Percentiles rank a stretch among this genome's conserved stretches.
Evolutionary conservation across 2,329 filamentous ascomycete species (phyloP).

Genomic region (Thermoascus crustaceus): DNA sequence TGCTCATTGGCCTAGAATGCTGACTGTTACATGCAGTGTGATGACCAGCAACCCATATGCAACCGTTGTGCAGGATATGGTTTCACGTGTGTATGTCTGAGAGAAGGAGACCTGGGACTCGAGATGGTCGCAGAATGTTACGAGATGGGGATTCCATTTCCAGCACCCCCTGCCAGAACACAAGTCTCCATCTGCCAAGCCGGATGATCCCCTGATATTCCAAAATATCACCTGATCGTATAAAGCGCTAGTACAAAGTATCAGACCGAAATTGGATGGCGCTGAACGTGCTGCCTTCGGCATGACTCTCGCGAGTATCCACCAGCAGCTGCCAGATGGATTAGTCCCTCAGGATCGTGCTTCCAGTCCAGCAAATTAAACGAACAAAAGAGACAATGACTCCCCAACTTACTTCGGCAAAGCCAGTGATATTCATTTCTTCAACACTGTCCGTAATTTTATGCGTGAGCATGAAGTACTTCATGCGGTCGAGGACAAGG

Average conservation of each 20-base stretch:
- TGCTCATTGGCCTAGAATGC: neutral
- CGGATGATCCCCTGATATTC: constrained; percentile 6
- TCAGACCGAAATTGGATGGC: constrained; percentile 10
- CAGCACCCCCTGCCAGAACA: too few relatives aligned
- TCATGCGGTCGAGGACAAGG: constrained; percentile 15
- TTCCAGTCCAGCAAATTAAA: constrained; percentile 1
- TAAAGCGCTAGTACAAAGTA: constrained; percentile 11
- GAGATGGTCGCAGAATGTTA: constrained; percentile 3
- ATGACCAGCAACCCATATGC: constrained; percentile 20
- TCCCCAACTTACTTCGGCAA: constrained; percentile 28
- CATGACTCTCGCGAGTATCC: constrained; percentile 11
- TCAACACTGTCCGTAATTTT: constrained; percentile 25
- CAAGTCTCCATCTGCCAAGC: constrained; percentile 3
- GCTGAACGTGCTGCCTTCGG: constrained; percentile 12
- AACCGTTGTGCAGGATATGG: constrained; percentile 21
- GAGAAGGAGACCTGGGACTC: constrained; percentile 6
- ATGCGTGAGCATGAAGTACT: constrained; percentile 12
- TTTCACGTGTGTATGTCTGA: constrained; percentile 17
- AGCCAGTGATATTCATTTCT: constrained; percentile 33
- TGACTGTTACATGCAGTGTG: constrained; percentile 14
- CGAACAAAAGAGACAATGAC: constrained; percentile 2
- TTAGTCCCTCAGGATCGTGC: neutral
- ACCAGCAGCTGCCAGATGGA: constrained; percentile 10
- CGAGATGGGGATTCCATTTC: constrained; percentile 3
- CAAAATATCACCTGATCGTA: constrained; percentile 11